Evolutionary conservation across 192 early-diverging fungal genomes (phyloP).

Genomic region (Entomortierella chlamydospora): DNA sequence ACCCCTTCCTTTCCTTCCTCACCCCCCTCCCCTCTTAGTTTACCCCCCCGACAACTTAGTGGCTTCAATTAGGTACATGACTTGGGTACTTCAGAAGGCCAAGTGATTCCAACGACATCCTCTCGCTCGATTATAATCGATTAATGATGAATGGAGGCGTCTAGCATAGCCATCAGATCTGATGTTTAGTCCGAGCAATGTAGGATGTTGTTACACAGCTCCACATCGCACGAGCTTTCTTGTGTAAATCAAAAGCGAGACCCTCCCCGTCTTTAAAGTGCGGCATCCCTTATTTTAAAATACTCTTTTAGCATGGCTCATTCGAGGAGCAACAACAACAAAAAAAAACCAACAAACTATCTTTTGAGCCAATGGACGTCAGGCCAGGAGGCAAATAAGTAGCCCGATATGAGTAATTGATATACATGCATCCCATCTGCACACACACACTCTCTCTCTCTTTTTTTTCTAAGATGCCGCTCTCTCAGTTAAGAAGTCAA

Average conservation of each 20-base stretch:
- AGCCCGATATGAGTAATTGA: slow-evolving; percentile 1
- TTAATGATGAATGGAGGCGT: no score
- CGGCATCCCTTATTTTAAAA: slow-evolving; percentile 5
- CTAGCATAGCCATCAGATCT: no score
- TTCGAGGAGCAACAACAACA: neutral
- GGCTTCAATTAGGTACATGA: neutral
- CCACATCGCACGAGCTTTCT: neutral
- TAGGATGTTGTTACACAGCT: neutral
- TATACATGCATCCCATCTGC: slow-evolving; percentile 6
- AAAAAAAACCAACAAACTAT: neutral
- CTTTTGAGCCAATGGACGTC: neutral
- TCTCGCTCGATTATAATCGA: no score
- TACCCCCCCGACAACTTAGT: neutral
- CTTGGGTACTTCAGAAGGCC: no score
- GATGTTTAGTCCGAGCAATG: no score
- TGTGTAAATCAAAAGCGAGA: no score
- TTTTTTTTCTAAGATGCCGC: no score
- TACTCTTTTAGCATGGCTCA: slow-evolving; percentile 6
- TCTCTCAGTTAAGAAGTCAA: neutral
- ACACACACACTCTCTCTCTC: neutral
- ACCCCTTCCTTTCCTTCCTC: neutral
- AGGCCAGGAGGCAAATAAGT: neutral
- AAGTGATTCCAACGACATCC: no score
- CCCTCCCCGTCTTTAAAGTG: slow-evolving; percentile 3
- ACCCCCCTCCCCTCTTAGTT: neutral